Base-by-base conservation (phyloP, 352 stramenopile species). In the Phytophthora niederhauseri region DNA sequence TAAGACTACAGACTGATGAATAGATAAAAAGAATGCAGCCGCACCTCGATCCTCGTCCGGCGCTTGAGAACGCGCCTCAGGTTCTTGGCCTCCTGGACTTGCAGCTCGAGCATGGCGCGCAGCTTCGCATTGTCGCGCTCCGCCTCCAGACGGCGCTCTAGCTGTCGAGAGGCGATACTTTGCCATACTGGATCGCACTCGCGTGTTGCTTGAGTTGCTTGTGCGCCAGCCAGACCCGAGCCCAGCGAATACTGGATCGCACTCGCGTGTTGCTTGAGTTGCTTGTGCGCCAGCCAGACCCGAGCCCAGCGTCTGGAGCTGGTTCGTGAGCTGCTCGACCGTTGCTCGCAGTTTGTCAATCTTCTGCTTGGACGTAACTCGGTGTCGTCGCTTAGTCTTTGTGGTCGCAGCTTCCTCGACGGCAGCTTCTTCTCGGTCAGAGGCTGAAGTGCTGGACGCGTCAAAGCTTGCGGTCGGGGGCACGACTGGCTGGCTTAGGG, bases 11-110 rank as follows among this genome's bases (percentile, higher is more conserved):
- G 6, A 6, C 28, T 26, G 22, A 26, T 3, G 3, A 26, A 31
- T 31, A 31, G 28, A 31, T 31, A 7, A 31, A 31, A 30, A 30
- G 7, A 31, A 31, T 31, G 19, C 52, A 45, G 3, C 22, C 61
- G 9, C 26, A 72, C 65, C 15, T 73, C 43, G 30, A 61, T 61
- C 31, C 38, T 60, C 0, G 49, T 51, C 8, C 65, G 48, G 6
- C 67, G 67, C 9, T 63, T 66, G 0, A 74, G 31, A 7, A 62
- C 51, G 7, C 67, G 61, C 57, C 62, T 70, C 3, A 76, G 31
- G 19, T 68, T 73, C 50, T 67, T 76, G 3, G 70, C 60, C 12
- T 70, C 52, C 30, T 57, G 64, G 19, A 76, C 50, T 49, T 78
- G 72, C 9, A 68, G 22, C 15, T 70, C 48, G 11, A 78, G 57